These are phyloP conservation scores for Fusarium metavorans DNA, from an alignment of 2,329 filamentous ascomycete genomes.

Conservation along the genomic window DNA sequence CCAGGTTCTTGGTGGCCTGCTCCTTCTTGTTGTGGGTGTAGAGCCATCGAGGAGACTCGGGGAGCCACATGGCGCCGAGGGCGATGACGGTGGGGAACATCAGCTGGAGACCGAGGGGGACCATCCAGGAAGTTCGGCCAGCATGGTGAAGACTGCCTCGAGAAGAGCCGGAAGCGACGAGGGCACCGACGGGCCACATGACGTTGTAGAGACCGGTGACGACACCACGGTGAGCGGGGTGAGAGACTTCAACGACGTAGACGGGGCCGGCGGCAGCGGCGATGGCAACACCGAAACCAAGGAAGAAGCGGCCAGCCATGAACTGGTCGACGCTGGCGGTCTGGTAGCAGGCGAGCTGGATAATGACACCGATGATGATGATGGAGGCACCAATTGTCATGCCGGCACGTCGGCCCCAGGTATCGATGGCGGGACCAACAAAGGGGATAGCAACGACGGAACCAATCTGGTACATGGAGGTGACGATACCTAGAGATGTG, in stretches of 20 bases:
- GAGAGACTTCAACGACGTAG: constrained; percentile 61
- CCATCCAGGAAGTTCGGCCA: constrained; percentile 52
- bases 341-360: constrained; percentile 55
- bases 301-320: constrained; percentile 68
- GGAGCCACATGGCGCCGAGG: constrained; percentile 47
- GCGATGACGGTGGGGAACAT: constrained; percentile 53
- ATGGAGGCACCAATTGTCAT: constrained; percentile 59
- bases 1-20: constrained; percentile 46
- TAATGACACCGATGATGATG: constrained; percentile 58
- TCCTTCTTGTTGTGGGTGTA: constrained; percentile 52
- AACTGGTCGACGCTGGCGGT: constrained; percentile 53
- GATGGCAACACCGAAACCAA: constrained; percentile 67
- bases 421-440: constrained; percentile 61
- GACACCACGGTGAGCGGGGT: constrained; percentile 59
- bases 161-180: constrained; percentile 60
- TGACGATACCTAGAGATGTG: constrained; percentile 37
- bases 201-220: constrained; percentile 68
- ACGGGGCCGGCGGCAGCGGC: constrained; percentile 60
- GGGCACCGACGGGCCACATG: constrained; percentile 59
- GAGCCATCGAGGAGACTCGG: constrained; percentile 55
- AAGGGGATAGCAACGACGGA: constrained; percentile 61
- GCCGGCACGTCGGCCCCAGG: constrained; percentile 59
- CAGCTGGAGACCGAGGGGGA: constrained; percentile 56
- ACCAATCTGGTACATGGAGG: constrained; percentile 63
- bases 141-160: constrained; percentile 53